phyloP scores from a whole-genome alignment of 2,329 filamentous ascomycete species.

The Emmonsiellopsis sp. region DNA sequence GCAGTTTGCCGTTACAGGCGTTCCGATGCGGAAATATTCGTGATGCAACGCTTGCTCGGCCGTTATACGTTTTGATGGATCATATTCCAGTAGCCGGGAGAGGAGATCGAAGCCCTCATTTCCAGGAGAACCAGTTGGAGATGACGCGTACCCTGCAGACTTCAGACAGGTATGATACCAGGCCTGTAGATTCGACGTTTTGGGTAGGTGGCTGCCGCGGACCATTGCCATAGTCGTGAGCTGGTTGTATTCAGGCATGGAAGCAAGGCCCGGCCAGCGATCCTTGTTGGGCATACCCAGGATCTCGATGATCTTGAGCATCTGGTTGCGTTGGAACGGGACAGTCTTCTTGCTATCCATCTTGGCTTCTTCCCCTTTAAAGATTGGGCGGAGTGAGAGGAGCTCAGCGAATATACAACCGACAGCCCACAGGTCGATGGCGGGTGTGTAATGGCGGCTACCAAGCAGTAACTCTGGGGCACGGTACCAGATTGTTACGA shows the following conservation, averaged over 20 bases:
- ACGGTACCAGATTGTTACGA: slow-evolving; percentile 98
- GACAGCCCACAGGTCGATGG: slow-evolving; percentile 94
- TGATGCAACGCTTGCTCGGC: slow-evolving; percentile 84
- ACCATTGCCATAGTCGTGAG: slow-evolving; percentile 45
- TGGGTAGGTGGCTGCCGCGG: slow-evolving; percentile 41
- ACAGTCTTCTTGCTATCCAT: slow-evolving; percentile 98
- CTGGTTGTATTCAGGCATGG: slow-evolving; percentile 80
- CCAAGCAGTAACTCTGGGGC: slow-evolving; percentile 89
- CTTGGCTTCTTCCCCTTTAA: slow-evolving; percentile 97
- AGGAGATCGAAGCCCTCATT: slow-evolving; percentile 75
- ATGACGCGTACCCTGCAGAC: slow-evolving; percentile 41
- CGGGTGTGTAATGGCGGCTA: slow-evolving; percentile 90
- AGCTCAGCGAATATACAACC: slow-evolving; percentile 97
- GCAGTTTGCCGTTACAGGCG: slow-evolving; percentile 68
- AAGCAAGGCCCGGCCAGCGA: slow-evolving; percentile 71
- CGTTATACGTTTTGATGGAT: slow-evolving; percentile 78
- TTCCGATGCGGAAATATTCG: slow-evolving; percentile 68
- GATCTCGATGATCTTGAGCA: slow-evolving; percentile 98
- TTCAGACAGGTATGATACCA: slow-evolving; percentile 69
- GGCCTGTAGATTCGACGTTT: slow-evolving; percentile 58
- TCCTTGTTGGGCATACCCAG: slow-evolving; percentile 85
- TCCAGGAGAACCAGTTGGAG: slow-evolving; percentile 51
- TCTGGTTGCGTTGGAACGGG: slow-evolving; percentile 94
- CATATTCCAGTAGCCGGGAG: slow-evolving; percentile 78
- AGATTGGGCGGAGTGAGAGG: slow-evolving; percentile 81